Evolutionary conservation across 331 rosid species (phyloP).

Genomic region (Spiraea crenata): DNA sequence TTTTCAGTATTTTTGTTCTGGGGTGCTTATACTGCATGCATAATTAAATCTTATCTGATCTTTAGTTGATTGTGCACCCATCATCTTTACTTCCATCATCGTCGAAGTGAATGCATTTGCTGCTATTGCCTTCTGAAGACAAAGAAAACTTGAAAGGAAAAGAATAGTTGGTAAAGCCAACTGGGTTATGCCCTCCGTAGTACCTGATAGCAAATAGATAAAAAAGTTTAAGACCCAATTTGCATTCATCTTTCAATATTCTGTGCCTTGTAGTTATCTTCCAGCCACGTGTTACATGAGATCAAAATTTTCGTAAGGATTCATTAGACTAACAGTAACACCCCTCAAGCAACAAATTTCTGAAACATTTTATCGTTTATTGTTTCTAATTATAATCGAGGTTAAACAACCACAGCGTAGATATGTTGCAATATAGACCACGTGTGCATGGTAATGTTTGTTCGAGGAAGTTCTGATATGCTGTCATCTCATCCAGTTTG

Average conservation of each 20-base stretch:
- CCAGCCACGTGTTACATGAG: background rate
- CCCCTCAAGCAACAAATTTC: background rate
- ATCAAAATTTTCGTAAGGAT: background rate
- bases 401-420: background rate
- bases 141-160: background rate
- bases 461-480: background rate
- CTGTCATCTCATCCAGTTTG: conserved; percentile 52
- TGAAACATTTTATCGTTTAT: background rate
- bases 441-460: background rate
- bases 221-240: background rate
- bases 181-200: background rate
- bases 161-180: background rate
- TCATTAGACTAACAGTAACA: background rate
- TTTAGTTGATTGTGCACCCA: background rate
- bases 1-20: background rate
- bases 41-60: background rate
- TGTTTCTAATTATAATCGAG: background rate
- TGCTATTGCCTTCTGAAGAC: background rate
- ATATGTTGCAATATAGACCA: background rate
- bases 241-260: background rate
- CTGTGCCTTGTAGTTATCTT: background rate
- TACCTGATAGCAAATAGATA: background rate
- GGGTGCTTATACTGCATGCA: background rate
- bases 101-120: background rate
- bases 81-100: background rate